These are phyloP conservation scores for Pyrus betulifolia DNA, from an alignment of 306 rosid genomes.

Conservation along the genomic window DNA sequence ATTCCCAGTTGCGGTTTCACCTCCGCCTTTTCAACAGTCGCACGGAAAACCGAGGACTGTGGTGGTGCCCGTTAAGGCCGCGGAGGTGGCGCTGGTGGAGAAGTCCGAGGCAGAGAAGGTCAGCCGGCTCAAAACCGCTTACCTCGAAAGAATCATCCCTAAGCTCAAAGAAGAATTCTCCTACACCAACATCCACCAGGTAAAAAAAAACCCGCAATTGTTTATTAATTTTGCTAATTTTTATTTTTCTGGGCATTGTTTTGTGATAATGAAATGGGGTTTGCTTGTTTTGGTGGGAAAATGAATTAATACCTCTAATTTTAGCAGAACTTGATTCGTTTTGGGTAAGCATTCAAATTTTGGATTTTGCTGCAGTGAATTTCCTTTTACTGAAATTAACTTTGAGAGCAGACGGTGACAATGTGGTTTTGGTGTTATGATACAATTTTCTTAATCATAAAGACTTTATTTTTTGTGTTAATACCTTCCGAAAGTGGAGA, in stretches of 20 bases:
- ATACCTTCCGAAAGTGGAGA: background rate
- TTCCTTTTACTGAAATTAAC: background rate
- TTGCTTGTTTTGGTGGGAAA: background rate
- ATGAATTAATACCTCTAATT: background rate
- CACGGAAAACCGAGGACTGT: conserved; percentile 29
- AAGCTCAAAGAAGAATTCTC: conserved; percentile 84
- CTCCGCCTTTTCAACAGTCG: conserved; percentile 16
- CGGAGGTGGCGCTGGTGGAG: conserved; percentile 62
- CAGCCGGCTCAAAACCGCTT: conserved; percentile 53
- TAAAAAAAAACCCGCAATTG: background rate
- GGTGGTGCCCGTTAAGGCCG: conserved; percentile 50
- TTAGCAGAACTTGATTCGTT: background rate
- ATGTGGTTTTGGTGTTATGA: background rate
- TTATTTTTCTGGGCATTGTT: background rate
- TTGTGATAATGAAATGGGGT: background rate
- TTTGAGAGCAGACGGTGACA: background rate
- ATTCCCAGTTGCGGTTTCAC: conserved; percentile 29
- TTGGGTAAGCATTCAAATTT: background rate
- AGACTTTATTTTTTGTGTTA: background rate
- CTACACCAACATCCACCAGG: conserved; percentile 66
- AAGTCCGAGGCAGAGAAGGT: conserved; percentile 65
- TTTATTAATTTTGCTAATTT: background rate
- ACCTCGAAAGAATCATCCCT: conserved; percentile 62
- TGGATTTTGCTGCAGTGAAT: background rate
- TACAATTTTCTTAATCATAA: background rate